Evolutionary conservation across 1,284 basidiomycete genomes (phyloP).

Genomic region (Phenoliferia sp.): DNA sequence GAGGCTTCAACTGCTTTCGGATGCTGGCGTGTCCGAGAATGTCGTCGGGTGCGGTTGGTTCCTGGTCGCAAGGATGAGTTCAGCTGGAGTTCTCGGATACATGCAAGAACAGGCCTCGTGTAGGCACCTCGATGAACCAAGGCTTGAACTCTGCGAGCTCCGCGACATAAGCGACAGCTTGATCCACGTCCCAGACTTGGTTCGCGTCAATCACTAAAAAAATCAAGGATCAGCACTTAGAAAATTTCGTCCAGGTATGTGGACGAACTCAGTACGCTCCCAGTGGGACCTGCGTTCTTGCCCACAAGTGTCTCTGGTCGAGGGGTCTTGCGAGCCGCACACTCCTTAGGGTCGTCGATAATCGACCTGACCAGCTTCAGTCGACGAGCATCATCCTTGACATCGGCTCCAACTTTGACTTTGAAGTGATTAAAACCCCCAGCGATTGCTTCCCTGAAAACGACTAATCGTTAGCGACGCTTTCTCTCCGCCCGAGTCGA

Average conservation of each 20-base stretch:
- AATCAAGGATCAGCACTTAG: not conserved
- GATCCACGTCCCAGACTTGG: slow-evolving; percentile 84
- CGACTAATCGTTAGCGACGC: too few species aligned
- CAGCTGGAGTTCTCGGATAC: not conserved
- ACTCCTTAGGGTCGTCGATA: slow-evolving; percentile 75
- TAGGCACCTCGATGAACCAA: slow-evolving; percentile 93
- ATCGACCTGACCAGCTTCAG: slow-evolving; percentile 83
- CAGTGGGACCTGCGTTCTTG: slow-evolving; percentile 92
- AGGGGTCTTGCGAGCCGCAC: slow-evolving; percentile 21
- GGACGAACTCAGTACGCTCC: slow-evolving; percentile 65
- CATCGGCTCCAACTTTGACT: slow-evolving; percentile 81
- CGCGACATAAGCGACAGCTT: slow-evolving; percentile 87
- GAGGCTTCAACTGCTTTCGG: slow-evolving; percentile 69
- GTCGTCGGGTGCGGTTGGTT: slow-evolving; percentile 54
- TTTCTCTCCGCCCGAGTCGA: too few species aligned
- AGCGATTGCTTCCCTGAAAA: slow-evolving; percentile 56
- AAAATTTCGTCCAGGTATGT: not conserved
- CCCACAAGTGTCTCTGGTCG: slow-evolving; percentile 49
- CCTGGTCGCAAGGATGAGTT: not conserved
- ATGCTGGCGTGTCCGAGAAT: slow-evolving; percentile 75
- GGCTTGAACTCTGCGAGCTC: slow-evolving; percentile 75
- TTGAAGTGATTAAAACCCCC: slow-evolving; percentile 29
- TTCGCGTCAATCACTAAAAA: not conserved
- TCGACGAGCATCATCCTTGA: slow-evolving; percentile 75
- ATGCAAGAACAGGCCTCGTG: slow-evolving; percentile 55